Conservation (phyloP, 2,329 filamentous ascomycete species). For the Chrysoporthe austroafricana region DNA sequence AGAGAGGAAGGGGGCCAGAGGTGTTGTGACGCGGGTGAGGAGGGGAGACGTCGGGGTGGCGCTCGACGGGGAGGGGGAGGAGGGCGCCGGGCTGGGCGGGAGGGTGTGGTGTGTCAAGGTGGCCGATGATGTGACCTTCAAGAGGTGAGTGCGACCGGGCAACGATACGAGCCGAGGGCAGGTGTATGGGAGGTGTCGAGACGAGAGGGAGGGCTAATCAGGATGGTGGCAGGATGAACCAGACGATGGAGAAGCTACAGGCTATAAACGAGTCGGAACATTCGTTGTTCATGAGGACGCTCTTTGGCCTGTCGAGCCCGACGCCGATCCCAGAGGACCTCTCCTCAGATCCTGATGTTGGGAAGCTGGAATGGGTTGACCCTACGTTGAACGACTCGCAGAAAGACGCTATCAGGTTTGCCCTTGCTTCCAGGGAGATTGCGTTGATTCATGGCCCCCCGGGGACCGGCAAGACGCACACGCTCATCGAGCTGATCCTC, state of each 20-base stretch:
- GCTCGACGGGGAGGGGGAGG: constrained; percentile 66
- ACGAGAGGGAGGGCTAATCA: background rate
- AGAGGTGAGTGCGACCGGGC: constrained; percentile 45
- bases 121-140: constrained; percentile 70
- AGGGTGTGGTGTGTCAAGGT: constrained; percentile 69
- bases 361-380: constrained; percentile 63
- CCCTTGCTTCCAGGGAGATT: constrained; percentile 78
- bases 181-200: background rate
- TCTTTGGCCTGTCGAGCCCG: constrained; percentile 63
- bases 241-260: constrained; percentile 62
- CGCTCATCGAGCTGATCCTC: constrained; percentile 91
- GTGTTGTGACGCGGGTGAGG: constrained; percentile 70
- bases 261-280: constrained; percentile 63
- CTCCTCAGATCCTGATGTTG: constrained; percentile 45
- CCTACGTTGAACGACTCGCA: constrained; percentile 67
- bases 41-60: constrained; percentile 66
- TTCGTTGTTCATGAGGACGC: constrained; percentile 62
- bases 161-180: background rate
- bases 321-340: constrained; percentile 51
- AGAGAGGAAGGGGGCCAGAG: constrained; percentile 68
- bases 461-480: constrained; percentile 96
- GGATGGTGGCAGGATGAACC: constrained; percentile 58
- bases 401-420: constrained; percentile 76
- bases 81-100: constrained; percentile 46
- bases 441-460: constrained; percentile 94